Evolutionary conservation across 768 basidiomycete genomes (phyloP), one percentile per base, ranked within the genome.

Genomic region (Hypholoma fasciculare): DNA sequence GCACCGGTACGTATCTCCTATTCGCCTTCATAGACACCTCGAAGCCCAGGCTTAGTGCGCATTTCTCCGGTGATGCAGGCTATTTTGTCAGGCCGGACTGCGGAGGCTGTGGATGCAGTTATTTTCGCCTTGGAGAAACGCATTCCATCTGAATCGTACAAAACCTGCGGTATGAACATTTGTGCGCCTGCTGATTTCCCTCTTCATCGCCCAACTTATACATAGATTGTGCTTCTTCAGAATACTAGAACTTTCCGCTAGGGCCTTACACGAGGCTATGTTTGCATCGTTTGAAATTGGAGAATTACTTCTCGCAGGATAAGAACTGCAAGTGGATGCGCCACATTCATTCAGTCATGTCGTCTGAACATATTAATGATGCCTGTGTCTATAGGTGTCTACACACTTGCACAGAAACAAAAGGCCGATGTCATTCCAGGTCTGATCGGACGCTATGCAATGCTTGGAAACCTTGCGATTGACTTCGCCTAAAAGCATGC

Each of bases 11-110:
- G 23, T 23, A 26, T 49, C 27, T n/a, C 48, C 20, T 26, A 30
- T 16, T 16, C 16, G 23, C n/a, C 30, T 9, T 34, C 30, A 9
- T 9, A 34, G 9, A 34, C 30, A 9, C 30, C 30, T 34, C 30
- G 6, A 34, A 34, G 9, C 30, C 9, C 30, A 34, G 30, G 9
- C 30, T 34, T 6, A 34, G 30, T 34, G 30, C 30, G 7, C 30
- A 34, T 34, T 34, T 53, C 52, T 53, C 52, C 52, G 52, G 27
- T 53, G 40, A 53, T 44, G 30, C 42, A 34, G 52, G 23, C 6
- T 34, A 7, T 43, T 23, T 53, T 53, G 52, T 53, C 52, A 53
- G 40, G 20, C 26, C 52, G 39, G n/a, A 1, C 39, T 19, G 26
- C 12, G 51, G 19, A 26, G 19, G 36, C 34, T 37, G 30, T 39